phyloP scores from a whole-genome alignment of 257 asterid genomes.

The Fraxinus excelsior region DNA sequence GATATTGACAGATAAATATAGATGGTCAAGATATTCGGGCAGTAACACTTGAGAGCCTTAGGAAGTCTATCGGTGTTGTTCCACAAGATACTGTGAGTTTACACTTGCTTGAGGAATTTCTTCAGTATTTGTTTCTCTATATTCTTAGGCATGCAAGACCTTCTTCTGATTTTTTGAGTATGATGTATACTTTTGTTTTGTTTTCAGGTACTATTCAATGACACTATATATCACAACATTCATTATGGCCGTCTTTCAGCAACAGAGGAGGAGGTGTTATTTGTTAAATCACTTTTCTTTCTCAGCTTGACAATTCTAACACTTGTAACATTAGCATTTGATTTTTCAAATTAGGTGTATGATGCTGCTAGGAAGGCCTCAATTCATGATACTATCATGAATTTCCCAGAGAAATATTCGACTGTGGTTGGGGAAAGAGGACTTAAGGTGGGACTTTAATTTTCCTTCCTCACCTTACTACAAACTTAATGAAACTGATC shows the following conservation, averaged over 20 bases:
- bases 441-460: slow-evolving; percentile 65
- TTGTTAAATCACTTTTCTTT: slow-evolving; percentile 15
- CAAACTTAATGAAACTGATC: neutral
- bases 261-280: slow-evolving; percentile 78
- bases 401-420: slow-evolving; percentile 75
- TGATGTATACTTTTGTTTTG: slow-evolving; percentile 21
- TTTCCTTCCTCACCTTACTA: neutral
- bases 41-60: slow-evolving; percentile 90
- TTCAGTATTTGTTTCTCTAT: slow-evolving; percentile 9
- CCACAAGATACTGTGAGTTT: slow-evolving; percentile 98
- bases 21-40: slow-evolving; percentile 89
- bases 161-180: neutral
- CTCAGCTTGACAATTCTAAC: neutral
- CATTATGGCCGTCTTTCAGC: slow-evolving; percentile 92
- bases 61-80: slow-evolving; percentile 92
- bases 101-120: neutral
- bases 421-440: slow-evolving; percentile 99
- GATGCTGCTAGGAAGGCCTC: slow-evolving; percentile 93
- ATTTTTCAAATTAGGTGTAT: slow-evolving; percentile 59
- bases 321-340: slow-evolving; percentile 12
- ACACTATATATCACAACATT: slow-evolving; percentile 91
- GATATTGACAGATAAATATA: slow-evolving; percentile 64
- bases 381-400: slow-evolving; percentile 93
- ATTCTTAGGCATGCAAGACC: slow-evolving; percentile 1
- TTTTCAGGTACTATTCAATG: slow-evolving; percentile 91